Evolutionary conservation across 2,329 filamentous ascomycete genomes (phyloP), one percentile per base, ranked within the genome.

Genomic region (Venturia carpophila): DNA sequence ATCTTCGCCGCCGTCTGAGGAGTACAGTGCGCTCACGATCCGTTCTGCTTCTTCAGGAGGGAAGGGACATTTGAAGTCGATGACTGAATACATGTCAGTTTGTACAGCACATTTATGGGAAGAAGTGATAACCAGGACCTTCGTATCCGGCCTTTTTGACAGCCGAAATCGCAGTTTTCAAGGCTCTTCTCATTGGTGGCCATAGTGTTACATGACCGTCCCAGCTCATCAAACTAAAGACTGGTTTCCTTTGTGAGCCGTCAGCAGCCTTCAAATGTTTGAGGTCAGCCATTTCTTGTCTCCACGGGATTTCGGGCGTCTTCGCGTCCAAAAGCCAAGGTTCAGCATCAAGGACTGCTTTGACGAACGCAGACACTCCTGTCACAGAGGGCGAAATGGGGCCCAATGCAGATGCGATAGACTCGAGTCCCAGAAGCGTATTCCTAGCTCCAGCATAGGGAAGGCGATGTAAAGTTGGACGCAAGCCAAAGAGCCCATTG

Each of bases 271-370:
- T 68, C 9, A 71, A 34, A 39, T 67, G 69, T 27, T 56, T 37
- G 15, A 56, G 30, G 37, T 56, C 52, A 56, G 52, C 70, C 0
- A 85, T 86, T 45, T 86, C 75, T 19, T 37, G 52, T 0, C 79
- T 73, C 83, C 83, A 86, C 0, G 82, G 80, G 5, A 84, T 78
- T 0, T 80, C 81, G 0, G 84, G 69, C 47, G 81, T 77, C 43
- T 79, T 79, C 0, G 82, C 80, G 62, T 86, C 84, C 24, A 76
- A 71, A 1, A 75, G 71, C 82, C 83, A 85, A 0, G 82, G 82
- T 65, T 81, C 74, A 1, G 77, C 73, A 64, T 74, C 73, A 13
- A 79, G 68, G 0, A 82, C 72, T 10, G 72, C 73, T 67, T 76
- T 75, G 1, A 74, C 72, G 66, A 76, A 81, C 62, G 52, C 27